Conservation (phyloP, 345 rosid species). For the Populus ilicifolia region DNA sequence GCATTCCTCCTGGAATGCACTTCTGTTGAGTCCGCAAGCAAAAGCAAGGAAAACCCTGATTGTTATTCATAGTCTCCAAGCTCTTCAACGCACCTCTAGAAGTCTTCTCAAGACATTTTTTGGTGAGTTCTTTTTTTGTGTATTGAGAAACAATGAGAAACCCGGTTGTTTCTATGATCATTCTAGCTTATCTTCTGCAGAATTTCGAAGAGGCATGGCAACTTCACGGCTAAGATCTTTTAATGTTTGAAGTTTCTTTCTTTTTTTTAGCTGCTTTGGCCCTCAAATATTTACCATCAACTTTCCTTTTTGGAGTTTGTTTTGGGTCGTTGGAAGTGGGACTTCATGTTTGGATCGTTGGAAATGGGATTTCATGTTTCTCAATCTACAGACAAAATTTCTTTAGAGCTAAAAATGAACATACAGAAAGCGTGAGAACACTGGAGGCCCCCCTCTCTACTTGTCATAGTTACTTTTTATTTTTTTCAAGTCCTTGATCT, state of each 20-base stretch:
- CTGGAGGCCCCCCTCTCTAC: no score
- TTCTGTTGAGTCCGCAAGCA: conserved; percentile 23
- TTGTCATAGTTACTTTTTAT: background rate
- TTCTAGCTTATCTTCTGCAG: background rate
- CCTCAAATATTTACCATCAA: background rate
- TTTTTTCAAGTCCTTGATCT: background rate
- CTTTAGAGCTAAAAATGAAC: background rate
- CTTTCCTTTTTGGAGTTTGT: background rate
- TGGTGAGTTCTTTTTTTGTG: background rate
- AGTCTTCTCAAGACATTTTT: background rate
- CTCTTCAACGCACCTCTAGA: background rate
- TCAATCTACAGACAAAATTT: background rate
- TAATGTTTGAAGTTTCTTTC: background rate
- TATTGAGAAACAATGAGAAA: background rate
- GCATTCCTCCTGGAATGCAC: conserved; percentile 32
- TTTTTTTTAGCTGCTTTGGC: background rate
- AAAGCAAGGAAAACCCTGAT: background rate
- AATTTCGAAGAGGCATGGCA: background rate
- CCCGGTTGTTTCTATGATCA: background rate
- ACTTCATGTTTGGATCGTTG: background rate
- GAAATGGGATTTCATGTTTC: no score
- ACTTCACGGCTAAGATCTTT: background rate
- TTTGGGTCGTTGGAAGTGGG: background rate
- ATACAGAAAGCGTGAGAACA: background rate
- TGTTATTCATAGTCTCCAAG: background rate